A percentile compares a stretch with the other conserved stretches of the same genome.
Conservation (phyloP, 2,329 filamentous ascomycete genomes). For the Clonostachys sp. region DNA sequence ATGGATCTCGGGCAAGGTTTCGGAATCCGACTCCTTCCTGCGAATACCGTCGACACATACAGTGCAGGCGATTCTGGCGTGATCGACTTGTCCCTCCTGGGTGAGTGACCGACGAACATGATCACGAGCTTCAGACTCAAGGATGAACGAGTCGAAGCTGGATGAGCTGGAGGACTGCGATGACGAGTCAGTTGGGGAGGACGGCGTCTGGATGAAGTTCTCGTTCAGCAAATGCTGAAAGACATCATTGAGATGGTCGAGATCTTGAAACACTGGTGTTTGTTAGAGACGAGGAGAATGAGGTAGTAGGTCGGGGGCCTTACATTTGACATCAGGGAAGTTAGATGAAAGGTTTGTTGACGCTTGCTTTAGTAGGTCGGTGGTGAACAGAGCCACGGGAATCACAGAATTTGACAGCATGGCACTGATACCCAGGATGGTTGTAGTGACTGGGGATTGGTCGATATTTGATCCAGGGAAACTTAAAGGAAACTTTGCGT, state of each 20-base stretch:
- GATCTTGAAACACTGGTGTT: constrained; percentile 9
- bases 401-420: constrained; percentile 14
- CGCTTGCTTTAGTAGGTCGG: constrained; percentile 4
- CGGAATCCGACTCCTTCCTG: constrained; percentile 8
- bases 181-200: constrained; percentile 7
- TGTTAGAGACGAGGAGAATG: not conserved
- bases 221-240: constrained; percentile 15
- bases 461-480: constrained; percentile 12
- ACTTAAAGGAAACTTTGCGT: constrained; percentile 4
- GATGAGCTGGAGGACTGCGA: constrained; percentile 7
- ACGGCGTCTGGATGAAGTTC: constrained; percentile 13
- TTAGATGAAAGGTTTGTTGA: constrained; percentile 7
- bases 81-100: constrained; percentile 8
- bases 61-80: constrained; percentile 15
- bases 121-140: constrained; percentile 11
- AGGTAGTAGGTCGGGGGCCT: not conserved
- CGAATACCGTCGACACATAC: constrained; percentile 13
- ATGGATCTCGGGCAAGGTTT: constrained; percentile 12
- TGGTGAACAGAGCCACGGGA: constrained; percentile 10
- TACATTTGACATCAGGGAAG: constrained; percentile 9
- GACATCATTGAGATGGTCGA: constrained; percentile 10
- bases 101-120: constrained; percentile 11
- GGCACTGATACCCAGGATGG: constrained; percentile 13
- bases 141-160: constrained; percentile 13
- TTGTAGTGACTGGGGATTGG: constrained; percentile 13